These are phyloP conservation scores for Mercurialis annua DNA, from an alignment of 345 rosid species.

Conservation along the genomic window DNA sequence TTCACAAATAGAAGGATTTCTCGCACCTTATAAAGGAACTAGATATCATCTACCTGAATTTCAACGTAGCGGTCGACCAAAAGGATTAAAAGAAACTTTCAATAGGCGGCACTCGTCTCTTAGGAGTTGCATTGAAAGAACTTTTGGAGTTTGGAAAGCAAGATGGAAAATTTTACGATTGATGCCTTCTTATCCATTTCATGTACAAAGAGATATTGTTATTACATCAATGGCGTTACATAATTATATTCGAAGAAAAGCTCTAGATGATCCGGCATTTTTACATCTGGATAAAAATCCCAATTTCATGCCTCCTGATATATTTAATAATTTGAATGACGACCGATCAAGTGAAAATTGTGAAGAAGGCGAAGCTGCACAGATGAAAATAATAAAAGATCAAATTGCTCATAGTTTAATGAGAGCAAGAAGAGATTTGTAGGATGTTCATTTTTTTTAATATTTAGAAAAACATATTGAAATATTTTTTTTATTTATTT, in stretches of 20 bases:
- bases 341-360: too few species aligned
- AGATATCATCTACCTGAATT: not conserved
- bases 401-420: too few species aligned
- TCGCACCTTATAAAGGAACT: not conserved
- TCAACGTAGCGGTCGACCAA: not conserved
- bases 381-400: too few species aligned
- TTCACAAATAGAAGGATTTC: not conserved
- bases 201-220: too few species aligned
- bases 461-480: too few species aligned
- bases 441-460: too few species aligned
- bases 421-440: too few species aligned
- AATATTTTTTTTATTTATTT: too few species aligned
- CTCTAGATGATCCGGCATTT: not conserved
- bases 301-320: not conserved
- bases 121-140: not conserved
- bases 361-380: too few species aligned
- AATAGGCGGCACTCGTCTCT: not conserved
- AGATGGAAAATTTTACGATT: too few species aligned
- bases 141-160: constrained; percentile 2
- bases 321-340: not conserved
- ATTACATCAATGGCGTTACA: constrained; percentile 8
- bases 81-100: not conserved
- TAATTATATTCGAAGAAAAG: not conserved
- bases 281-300: not conserved
- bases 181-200: too few species aligned